phyloP scores from a whole-genome alignment of 495 filamentous ascomycete species.

The Xylaria venustula region DNA sequence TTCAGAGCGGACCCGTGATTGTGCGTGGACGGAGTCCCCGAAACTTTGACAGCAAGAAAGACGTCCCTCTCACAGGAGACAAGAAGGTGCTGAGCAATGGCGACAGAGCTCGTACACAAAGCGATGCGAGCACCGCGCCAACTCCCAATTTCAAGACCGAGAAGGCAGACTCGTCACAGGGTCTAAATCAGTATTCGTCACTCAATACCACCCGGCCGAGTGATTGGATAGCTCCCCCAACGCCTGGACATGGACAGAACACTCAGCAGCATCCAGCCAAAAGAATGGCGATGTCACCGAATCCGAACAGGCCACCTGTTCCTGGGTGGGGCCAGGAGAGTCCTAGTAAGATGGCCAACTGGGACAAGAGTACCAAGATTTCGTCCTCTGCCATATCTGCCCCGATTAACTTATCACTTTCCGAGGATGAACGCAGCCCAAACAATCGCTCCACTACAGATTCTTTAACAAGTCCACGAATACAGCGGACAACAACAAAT shows the following conservation, averaged over 20 bases:
- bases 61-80: slow-evolving; percentile 59
- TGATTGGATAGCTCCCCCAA: slow-evolving; percentile 21
- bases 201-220: slow-evolving; percentile 23
- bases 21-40: slow-evolving; percentile 66
- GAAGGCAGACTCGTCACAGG: slow-evolving; percentile 31
- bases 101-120: slow-evolving; percentile 28
- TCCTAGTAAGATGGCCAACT: slow-evolving; percentile 8
- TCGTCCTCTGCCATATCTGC: slow-evolving; percentile 25
- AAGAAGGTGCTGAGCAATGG: slow-evolving; percentile 29
- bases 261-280: slow-evolving; percentile 32
- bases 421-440: slow-evolving; percentile 67
- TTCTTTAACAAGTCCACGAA: slow-evolving; percentile 38
- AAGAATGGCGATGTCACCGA: slow-evolving; percentile 36
- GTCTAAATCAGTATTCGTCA: slow-evolving; percentile 36
- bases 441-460: slow-evolving; percentile 40
- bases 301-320: slow-evolving; percentile 32
- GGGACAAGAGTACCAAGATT: slow-evolving; percentile 25
- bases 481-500: slow-evolving; percentile 35
- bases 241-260: slow-evolving; percentile 17
- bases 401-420: slow-evolving; percentile 72
- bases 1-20: slow-evolving; percentile 65
- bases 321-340: slow-evolving; percentile 33
- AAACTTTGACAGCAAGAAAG: slow-evolving; percentile 67
- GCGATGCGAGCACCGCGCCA: slow-evolving; percentile 23
- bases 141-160: slow-evolving; percentile 32